Evolutionary conservation across 257 asterid species (phyloP).

Genomic region (Fraxinus americana): DNA sequence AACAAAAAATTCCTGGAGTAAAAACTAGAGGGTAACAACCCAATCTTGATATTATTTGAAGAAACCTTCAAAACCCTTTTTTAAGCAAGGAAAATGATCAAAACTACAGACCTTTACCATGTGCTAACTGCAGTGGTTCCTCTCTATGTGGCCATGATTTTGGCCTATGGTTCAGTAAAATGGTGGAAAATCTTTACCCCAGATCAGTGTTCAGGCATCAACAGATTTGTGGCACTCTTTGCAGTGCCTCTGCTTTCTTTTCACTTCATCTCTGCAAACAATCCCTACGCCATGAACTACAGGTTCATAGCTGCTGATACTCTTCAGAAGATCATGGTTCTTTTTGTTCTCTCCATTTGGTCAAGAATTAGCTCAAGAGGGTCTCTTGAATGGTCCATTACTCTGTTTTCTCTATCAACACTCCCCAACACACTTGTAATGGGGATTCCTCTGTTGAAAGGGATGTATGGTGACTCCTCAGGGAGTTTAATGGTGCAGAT

Average conservation of each 20-base stretch:
- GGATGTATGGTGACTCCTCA: slow-evolving; percentile 61
- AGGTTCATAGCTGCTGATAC: slow-evolving; percentile 79
- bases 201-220: slow-evolving; percentile 78
- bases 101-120: slow-evolving; percentile 52
- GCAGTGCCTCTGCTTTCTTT: slow-evolving; percentile 73
- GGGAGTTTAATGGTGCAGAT: slow-evolving; percentile 68
- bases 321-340: slow-evolving; percentile 59
- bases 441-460: slow-evolving; percentile 67
- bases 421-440: slow-evolving; percentile 70
- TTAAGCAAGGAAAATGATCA: slow-evolving; percentile 39
- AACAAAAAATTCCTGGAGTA: neutral
- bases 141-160: slow-evolving; percentile 71
- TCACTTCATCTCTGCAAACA: slow-evolving; percentile 74
- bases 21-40: neutral
- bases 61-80: neutral
- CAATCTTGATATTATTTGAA: slow-evolving; percentile 9
- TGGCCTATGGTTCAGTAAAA: slow-evolving; percentile 71
- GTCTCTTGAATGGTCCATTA: slow-evolving; percentile 68
- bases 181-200: slow-evolving; percentile 81
- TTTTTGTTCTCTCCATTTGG: slow-evolving; percentile 56
- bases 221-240: slow-evolving; percentile 71
- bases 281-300: slow-evolving; percentile 69
- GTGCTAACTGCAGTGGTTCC: slow-evolving; percentile 77
- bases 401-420: slow-evolving; percentile 66
- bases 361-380: slow-evolving; percentile 50